phyloP scores from a whole-genome alignment of 306 rosid genomes.

The Lotus japonicus region DNA sequence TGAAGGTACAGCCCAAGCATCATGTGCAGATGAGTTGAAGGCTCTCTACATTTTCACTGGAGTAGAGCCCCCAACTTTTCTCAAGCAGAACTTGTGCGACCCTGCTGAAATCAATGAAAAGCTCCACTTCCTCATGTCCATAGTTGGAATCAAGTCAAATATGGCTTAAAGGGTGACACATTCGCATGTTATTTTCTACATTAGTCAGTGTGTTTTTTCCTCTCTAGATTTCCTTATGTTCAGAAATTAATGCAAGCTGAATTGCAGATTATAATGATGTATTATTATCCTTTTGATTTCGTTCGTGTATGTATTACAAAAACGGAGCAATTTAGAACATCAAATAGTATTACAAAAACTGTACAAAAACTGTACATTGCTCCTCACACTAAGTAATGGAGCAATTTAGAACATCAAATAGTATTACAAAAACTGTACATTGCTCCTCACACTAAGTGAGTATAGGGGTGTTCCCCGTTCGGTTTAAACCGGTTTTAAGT shows the following conservation, averaged over 20 bases:
- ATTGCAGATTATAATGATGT: neutral
- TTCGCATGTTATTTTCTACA: neutral
- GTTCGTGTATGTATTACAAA: neutral
- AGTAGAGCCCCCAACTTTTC: conserved; percentile 52
- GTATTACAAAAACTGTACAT: too few relatives aligned
- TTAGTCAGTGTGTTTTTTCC: neutral
- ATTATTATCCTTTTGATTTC: neutral
- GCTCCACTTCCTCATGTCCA: conserved; percentile 69
- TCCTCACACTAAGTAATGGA: too few relatives aligned
- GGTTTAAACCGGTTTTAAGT: too few relatives aligned
- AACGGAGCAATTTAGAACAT: too few relatives aligned
- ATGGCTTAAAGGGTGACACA: neutral
- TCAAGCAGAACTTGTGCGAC: conserved; percentile 26
- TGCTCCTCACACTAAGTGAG: too few relatives aligned
- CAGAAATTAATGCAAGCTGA: neutral
- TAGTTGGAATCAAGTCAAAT: conserved; percentile 59
- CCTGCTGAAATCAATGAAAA: conserved; percentile 33
- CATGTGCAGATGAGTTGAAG: conserved; percentile 56
- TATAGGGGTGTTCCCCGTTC: too few relatives aligned
- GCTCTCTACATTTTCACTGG: conserved; percentile 72
- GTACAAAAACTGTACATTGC: too few relatives aligned
- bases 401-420: too few relatives aligned
- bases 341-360: too few relatives aligned
- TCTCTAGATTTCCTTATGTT: neutral
- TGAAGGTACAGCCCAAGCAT: conserved; percentile 29